Evolutionary conservation across 495 filamentous ascomycete species (phyloP), one percentile per base, ranked within the genome.

Genomic region (Gamarada debralockiae): DNA sequence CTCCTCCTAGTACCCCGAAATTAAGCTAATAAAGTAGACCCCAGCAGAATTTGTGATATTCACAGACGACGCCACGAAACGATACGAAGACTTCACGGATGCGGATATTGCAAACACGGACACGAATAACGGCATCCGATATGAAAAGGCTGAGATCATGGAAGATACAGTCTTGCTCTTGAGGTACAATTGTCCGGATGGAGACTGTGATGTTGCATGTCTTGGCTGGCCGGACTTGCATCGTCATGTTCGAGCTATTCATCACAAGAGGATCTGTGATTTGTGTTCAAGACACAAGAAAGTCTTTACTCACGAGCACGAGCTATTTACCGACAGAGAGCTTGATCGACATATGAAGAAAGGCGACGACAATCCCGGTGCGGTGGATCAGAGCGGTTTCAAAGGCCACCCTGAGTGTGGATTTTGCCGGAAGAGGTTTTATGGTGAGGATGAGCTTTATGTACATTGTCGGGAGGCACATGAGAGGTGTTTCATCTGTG

Each of bases 271-370:
- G 63, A 89, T 99, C 84, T 99, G 93, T 69, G 90, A 96, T 67
- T 77, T 97, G 14, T 99, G 93, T 67, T 92, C 90, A 1, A 71
- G 89, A 33, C 88, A 96, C 69, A 97, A 99, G 73, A 96, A 96
- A 57, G 91, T 96, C 33, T 99, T 99, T 57, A 96, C 93, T 0
- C 95, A 97, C 66, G 93, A 99, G 69, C 93, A 99, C 63, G 89
- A 89, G 20, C 76, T 99, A n/a, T 97, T 96, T 62, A 87, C 87
- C 3, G 70, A 75, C n/a, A 77, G 82, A 45, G 87, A 92, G 58
- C 70, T 97, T 34, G 81, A 83, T 44, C 89, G 82, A 57, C 93
- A 99, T 63, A 92, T 97, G 77, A 85, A 80, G 56, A 81, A 85
- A 52, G 95, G 95, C 36, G 95, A 99, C 60, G 88, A 97, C 61